phyloP scores from a whole-genome alignment of 2,329 filamentous ascomycete species.

The Colletotrichum tabaci region DNA sequence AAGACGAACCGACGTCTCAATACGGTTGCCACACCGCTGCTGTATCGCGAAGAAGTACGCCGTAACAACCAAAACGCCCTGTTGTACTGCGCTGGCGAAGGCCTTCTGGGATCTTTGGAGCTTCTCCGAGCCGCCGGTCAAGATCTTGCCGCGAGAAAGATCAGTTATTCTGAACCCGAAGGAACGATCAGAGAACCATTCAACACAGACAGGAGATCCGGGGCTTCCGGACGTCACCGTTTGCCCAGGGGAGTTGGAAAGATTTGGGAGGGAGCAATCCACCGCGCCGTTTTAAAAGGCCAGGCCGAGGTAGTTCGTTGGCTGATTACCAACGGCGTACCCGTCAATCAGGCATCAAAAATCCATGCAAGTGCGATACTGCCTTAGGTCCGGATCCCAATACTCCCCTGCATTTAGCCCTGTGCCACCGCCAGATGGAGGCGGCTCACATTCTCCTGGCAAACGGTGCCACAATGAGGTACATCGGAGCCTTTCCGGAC shows the following conservation, averaged over 20 bases:
- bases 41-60: constrained; percentile 1
- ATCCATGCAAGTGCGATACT: neutral
- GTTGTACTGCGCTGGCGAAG: constrained; percentile 5
- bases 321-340: constrained; percentile 6
- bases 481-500: neutral
- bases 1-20: constrained; percentile 12
- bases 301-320: neutral
- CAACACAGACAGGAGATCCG: too few relatives aligned
- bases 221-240: too few relatives aligned
- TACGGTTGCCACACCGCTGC: neutral
- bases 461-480: neutral
- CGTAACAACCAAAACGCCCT: neutral
- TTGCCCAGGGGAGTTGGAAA: too few relatives aligned
- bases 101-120: neutral
- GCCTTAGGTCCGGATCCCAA: too few relatives aligned
- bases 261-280: neutral
- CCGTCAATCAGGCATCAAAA: neutral
- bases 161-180: neutral
- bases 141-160: neutral
- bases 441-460: constrained; percentile 1
- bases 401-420: constrained; percentile 2
- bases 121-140: neutral
- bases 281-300: neutral
- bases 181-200: too few relatives aligned
- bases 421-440: neutral